Evolutionary conservation across 2,329 filamentous ascomycete species (phyloP).

Genomic region (Cladosporium sp.): DNA sequence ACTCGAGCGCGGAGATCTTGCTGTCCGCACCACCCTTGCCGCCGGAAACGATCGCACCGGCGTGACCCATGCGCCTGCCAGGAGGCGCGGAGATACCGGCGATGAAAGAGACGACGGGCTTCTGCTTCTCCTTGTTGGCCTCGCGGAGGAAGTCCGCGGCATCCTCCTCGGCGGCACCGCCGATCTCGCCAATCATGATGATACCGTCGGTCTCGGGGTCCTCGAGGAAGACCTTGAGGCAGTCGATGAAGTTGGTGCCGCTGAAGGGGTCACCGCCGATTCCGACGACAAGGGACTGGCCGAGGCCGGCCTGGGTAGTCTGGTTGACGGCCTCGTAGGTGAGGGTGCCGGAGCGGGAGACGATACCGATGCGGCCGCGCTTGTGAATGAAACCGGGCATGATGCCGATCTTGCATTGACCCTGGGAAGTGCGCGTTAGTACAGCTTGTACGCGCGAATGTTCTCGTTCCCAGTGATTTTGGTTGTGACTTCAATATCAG

Average conservation of each 20-base stretch:
- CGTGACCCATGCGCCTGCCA: slow-evolving; percentile 96
- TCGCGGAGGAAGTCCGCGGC: slow-evolving; percentile 92
- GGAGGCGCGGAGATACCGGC: slow-evolving; percentile 97
- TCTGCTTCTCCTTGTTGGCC: slow-evolving; percentile 80
- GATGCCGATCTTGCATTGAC: slow-evolving; percentile 99
- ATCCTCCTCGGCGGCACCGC: slow-evolving; percentile 95
- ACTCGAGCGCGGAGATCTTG: slow-evolving; percentile 93
- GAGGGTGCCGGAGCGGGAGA: slow-evolving; percentile 94
- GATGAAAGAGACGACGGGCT: slow-evolving; percentile 97
- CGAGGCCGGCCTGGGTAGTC: slow-evolving; percentile 93
- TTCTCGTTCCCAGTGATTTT: not conserved
- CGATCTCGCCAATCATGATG: slow-evolving; percentile 99
- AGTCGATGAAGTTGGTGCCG: slow-evolving; percentile 99
- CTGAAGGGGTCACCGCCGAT: slow-evolving; percentile 99
- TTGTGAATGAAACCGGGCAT: slow-evolving; percentile 99
- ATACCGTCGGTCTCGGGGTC: slow-evolving; percentile 97
- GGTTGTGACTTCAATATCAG: not conserved
- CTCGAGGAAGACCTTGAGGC: slow-evolving; percentile 92
- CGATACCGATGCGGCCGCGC: slow-evolving; percentile 96
- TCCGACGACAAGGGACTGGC: slow-evolving; percentile 96
- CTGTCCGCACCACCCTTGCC: slow-evolving; percentile 97
- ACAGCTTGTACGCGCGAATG: not conserved
- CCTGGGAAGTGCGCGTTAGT: slow-evolving; percentile 42
- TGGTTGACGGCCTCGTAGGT: slow-evolving; percentile 99
- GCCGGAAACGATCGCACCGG: slow-evolving; percentile 94